Conservation (phyloP, 176 grass and related monocot genomes). For the Alopecurus myosuroides region DNA sequence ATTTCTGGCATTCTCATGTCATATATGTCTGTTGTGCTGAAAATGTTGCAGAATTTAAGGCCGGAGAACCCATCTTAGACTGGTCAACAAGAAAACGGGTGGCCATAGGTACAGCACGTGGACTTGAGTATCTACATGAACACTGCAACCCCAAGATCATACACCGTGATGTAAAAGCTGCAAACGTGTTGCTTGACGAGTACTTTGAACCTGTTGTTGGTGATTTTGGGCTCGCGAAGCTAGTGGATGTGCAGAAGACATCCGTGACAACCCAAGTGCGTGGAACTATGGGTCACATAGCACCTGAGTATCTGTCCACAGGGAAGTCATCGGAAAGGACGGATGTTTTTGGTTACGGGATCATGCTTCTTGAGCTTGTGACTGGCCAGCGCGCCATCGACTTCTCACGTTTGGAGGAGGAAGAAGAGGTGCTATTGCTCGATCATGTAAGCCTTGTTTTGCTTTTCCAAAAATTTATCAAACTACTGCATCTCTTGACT, state of each 20-base stretch:
- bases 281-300: constrained; percentile 98
- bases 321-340: constrained; percentile 93
- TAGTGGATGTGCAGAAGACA: constrained; percentile 93
- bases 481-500: not conserved
- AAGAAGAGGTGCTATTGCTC: constrained; percentile 90
- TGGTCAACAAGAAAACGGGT: constrained; percentile 87
- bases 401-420: constrained; percentile 94
- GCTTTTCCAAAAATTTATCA: not conserved
- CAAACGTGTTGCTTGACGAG: constrained; percentile 95
- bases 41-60: constrained; percentile 79
- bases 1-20: not conserved
- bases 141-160: constrained; percentile 99
- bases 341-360: constrained; percentile 94
- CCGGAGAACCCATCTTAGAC: constrained; percentile 70
- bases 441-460: constrained; percentile 67
- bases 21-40: constrained; percentile 16
- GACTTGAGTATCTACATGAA: constrained; percentile 93
- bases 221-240: constrained; percentile 88
- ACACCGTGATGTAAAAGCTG: constrained; percentile 94
- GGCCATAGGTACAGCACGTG: constrained; percentile 87
- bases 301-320: constrained; percentile 91
- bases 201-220: constrained; percentile 88
- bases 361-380: constrained; percentile 95
- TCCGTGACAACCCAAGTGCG: constrained; percentile 96
- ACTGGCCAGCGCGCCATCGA: constrained; percentile 93